Conservation (phyloP, 2,329 filamentous ascomycete species). For the Trichoderma koningiopsis region DNA sequence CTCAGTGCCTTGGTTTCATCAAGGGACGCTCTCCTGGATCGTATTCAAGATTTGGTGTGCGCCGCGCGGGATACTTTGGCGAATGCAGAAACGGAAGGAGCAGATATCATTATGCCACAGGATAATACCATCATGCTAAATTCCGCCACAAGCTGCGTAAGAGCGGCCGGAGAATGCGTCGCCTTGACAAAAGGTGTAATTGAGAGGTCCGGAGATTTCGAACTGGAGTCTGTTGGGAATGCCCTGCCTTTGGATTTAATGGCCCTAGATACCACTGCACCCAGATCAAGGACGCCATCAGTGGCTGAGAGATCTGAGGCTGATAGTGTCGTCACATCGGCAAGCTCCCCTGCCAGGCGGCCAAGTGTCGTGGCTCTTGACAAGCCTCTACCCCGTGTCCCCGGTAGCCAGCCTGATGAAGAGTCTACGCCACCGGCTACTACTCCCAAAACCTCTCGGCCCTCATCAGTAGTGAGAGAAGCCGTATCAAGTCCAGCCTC, state of each 20-base stretch:
- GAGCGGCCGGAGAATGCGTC: conserved; percentile 87
- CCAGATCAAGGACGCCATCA: conserved; percentile 39
- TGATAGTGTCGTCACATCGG: conserved; percentile 43
- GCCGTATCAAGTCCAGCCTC: conserved; percentile 48
- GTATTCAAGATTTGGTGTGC: conserved; percentile 77
- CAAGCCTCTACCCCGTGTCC: conserved; percentile 69
- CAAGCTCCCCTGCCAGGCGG: conserved; percentile 43
- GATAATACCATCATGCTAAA: conserved; percentile 74
- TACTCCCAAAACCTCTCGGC: conserved; percentile 46
- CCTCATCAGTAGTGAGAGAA: conserved; percentile 48
- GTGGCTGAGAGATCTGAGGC: conserved; percentile 42
- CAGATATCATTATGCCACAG: conserved; percentile 78
- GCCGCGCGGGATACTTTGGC: conserved; percentile 79
- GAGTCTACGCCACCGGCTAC: conserved; percentile 32
- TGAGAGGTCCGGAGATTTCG: conserved; percentile 87
- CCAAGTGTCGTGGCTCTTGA: conserved; percentile 54
- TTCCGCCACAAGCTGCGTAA: conserved; percentile 84
- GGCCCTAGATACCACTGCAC: conserved; percentile 50
- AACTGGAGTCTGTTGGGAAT: conserved; percentile 70
- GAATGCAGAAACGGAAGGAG: conserved; percentile 67
- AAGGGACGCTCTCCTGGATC: conserved; percentile 75
- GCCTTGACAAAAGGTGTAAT: conserved; percentile 83
- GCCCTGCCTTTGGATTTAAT: conserved; percentile 59
- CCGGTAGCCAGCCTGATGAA: conserved; percentile 37
- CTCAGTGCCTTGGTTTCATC: conserved; percentile 68